These are phyloP conservation scores for Podaxis sp. DNA, from an alignment of 768 basidiomycete species.

Conservation along the genomic window DNA sequence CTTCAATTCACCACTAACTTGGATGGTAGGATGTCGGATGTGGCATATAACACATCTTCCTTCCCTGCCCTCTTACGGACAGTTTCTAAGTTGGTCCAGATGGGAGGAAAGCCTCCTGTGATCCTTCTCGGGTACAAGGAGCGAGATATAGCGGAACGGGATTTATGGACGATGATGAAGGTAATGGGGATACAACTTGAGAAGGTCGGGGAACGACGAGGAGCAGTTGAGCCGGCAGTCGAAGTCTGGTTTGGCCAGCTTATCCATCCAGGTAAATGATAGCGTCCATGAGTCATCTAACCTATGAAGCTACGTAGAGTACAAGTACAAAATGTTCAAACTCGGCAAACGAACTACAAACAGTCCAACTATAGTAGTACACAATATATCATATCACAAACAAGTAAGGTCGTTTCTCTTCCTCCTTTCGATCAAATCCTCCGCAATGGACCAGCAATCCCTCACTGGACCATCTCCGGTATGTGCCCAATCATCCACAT, in stretches of 20 bases:
- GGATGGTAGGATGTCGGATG: slow-evolving; percentile 78
- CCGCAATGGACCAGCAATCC: background rate
- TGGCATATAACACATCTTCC: slow-evolving; percentile 85
- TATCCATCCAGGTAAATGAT: background rate
- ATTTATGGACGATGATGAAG: slow-evolving; percentile 61
- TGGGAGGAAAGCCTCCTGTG: slow-evolving; percentile 28
- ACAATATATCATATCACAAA: background rate
- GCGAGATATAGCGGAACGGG: slow-evolving; percentile 71
- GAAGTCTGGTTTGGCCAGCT: slow-evolving; percentile 63
- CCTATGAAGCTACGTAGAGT: too few species aligned
- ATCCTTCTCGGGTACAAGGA: slow-evolving; percentile 85
- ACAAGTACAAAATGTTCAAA: too few species aligned
- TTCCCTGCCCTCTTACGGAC: slow-evolving; percentile 78
- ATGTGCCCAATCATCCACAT: background rate
- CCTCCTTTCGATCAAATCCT: background rate
- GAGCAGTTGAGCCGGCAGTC: slow-evolving; percentile 59
- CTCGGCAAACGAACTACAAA: too few species aligned
- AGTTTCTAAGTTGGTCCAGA: slow-evolving; percentile 43
- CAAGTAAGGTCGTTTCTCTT: background rate
- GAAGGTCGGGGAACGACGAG: slow-evolving; percentile 47
- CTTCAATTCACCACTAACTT: background rate
- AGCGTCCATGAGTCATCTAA: too few species aligned
- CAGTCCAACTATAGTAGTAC: too few species aligned
- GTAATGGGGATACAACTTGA: slow-evolving; percentile 52
- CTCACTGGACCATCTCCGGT: background rate